These are phyloP conservation scores for Syncephalastrum sp. DNA, from an alignment of 371 early-diverging fungal genomes.

Conservation along the genomic window DNA sequence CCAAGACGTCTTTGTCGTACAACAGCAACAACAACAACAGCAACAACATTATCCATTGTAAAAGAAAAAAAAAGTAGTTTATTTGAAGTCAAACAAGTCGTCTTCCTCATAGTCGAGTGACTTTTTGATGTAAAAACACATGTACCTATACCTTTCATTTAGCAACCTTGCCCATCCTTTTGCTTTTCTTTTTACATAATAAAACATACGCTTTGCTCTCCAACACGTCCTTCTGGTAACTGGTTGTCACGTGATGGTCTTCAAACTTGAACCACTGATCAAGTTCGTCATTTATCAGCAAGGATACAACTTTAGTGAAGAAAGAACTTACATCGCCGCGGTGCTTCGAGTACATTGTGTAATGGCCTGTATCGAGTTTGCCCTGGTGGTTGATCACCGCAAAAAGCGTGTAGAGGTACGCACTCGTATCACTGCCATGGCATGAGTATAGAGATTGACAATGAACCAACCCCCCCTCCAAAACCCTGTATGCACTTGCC, in stretches of 20 bases:
- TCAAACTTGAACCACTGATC: constrained; percentile 90
- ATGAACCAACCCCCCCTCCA: too few relatives aligned
- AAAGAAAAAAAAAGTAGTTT: not conserved
- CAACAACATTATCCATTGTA: not conserved
- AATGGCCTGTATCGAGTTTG: constrained; percentile 91
- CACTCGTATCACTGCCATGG: constrained; percentile 2
- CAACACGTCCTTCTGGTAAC: constrained; percentile 73
- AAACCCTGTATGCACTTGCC: too few relatives aligned
- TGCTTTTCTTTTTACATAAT: not conserved
- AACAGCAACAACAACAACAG: constrained; percentile 6
- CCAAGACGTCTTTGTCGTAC: constrained; percentile 4
- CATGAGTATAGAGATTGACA: not conserved
- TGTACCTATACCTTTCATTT: constrained; percentile 56
- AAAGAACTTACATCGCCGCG: constrained; percentile 64
- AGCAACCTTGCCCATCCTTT: too few relatives aligned
- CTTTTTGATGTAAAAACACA: constrained; percentile 86
- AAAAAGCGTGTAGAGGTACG: constrained; percentile 82
- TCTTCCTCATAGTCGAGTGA: constrained; percentile 56
- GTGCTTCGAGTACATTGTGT: constrained; percentile 78
- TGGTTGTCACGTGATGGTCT: constrained; percentile 78
- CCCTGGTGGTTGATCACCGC: constrained; percentile 93
- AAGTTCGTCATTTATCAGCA: not conserved
- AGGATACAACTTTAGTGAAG: too few relatives aligned
- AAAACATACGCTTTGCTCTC: constrained; percentile 71
- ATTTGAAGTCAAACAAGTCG: constrained; percentile 11